These are phyloP conservation scores for Aspergillus japonicus DNA, from an alignment of 2,329 filamentous ascomycete species.

Conservation along the genomic window DNA sequence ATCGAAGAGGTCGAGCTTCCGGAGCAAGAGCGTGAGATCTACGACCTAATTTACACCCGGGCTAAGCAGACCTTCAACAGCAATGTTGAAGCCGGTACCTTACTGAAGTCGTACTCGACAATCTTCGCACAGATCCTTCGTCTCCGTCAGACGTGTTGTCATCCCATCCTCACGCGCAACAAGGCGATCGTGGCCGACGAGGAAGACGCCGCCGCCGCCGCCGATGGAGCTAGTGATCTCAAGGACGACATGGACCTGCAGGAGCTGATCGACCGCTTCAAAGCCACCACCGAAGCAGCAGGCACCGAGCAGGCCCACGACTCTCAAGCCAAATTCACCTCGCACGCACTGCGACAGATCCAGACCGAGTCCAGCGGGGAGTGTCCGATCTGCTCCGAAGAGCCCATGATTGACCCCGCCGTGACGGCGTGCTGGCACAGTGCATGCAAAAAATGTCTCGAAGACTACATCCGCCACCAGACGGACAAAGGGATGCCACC, in stretches of 20 bases:
- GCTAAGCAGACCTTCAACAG: constrained; percentile 81
- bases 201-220: constrained; percentile 73
- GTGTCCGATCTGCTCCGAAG: constrained; percentile 92
- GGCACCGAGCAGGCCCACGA: constrained; percentile 48
- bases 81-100: constrained; percentile 85
- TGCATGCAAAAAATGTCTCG: constrained; percentile 89
- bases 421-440: constrained; percentile 98
- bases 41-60: constrained; percentile 81
- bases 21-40: constrained; percentile 80
- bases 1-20: constrained; percentile 87
- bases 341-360: constrained; percentile 86
- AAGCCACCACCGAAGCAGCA: constrained; percentile 62
- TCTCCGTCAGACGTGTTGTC: constrained; percentile 89
- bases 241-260: constrained; percentile 96
- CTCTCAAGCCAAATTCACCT: constrained; percentile 72
- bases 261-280: constrained; percentile 80
- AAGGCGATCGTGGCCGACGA: constrained; percentile 83
- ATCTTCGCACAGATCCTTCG: constrained; percentile 96
- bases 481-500: constrained; percentile 72
- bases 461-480: constrained; percentile 86
- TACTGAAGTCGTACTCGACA: constrained; percentile 93
- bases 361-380: constrained; percentile 84
- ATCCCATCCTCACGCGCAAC: constrained; percentile 85
- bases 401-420: constrained; percentile 90
- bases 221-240: constrained; percentile 75